Evolutionary conservation across 257 asterid species (phyloP), one percentile per base, ranked within the genome.

Genomic region (Fraxinus pennsylvanica): DNA sequence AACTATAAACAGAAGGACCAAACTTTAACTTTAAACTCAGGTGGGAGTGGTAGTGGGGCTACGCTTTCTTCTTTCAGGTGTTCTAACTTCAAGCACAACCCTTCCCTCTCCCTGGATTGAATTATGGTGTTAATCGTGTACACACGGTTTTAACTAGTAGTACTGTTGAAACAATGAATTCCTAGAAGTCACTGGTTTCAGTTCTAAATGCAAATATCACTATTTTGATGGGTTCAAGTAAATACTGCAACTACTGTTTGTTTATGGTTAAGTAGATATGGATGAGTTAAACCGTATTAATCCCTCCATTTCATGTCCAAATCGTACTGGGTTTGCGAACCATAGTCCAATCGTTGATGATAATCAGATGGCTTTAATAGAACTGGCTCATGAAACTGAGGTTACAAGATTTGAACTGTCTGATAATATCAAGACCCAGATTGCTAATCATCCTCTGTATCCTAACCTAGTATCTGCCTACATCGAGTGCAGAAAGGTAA

Each of bases 391-490:
- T 43, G 80, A 69, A 47, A 43, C 27, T 61, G 76, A 61, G 29
- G 66, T 74, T 36, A 71, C 76, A 50, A 86, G 76, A 39, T 66
- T 83, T 78, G 87, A 83, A 25, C 80, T 86, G 88, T 81, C 88
- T 38, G 92, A 92, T 78, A 3, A 82, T 75, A 84, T 90, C 74
- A 94, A 94, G 80, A 83, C 91, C 22, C 96, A 89, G 90, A 92
- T 94, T 75, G 94, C 95, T 59, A 87, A 72, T 85, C 98, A 94
- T 87, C 97, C 95, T 83, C 92, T 90, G 54, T 94, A 90, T 81
- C 93, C 98, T 41, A 81, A 78, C 84, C 85, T 94, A 81, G 82
- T 92, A 17, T 86, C 92, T 50, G 96, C 98, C 29, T 92, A 85
- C 65, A 85, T 90, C 78, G 88, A 90, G 6, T 94, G 98, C 79